A percentile compares a stretch with the other conserved stretches of the same genome.
Conservation (phyloP, 495 filamentous ascomycete genomes). For the Filosporella fistucella region DNA sequence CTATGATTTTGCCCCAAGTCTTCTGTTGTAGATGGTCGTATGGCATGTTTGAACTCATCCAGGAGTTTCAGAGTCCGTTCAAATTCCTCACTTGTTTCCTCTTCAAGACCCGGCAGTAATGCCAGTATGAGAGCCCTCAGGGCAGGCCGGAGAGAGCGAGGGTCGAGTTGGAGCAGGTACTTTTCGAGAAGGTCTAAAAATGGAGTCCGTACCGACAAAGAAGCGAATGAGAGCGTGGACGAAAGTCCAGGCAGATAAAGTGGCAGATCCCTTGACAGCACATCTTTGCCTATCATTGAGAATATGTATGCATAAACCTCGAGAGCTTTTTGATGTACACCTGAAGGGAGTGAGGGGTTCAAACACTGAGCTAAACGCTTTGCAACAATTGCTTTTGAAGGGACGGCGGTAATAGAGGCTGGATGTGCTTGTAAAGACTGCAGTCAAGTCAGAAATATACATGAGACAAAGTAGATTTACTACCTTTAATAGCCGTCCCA, state of each 20-base stretch:
- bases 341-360: conserved; percentile 87
- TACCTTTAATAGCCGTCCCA: conserved; percentile 88
- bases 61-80: conserved; percentile 77
- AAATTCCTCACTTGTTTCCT: conserved; percentile 96
- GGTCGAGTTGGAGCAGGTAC: conserved; percentile 67
- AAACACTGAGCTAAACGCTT: conserved; percentile 93
- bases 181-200: conserved; percentile 82
- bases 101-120: conserved; percentile 85
- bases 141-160: conserved; percentile 70
- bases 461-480: conserved; percentile 6
- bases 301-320: conserved; percentile 94
- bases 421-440: conserved; percentile 89
- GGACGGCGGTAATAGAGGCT: conserved; percentile 60
- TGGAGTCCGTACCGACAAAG: conserved; percentile 76
- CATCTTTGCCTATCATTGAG: conserved; percentile 65
- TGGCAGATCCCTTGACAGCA: conserved; percentile 72
- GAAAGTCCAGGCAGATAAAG: conserved; percentile 88
- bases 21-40: conserved; percentile 36
- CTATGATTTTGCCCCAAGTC: conserved; percentile 47
- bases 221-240: conserved; percentile 87
- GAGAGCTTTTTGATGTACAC: conserved; percentile 96
- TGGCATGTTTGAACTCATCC: conserved; percentile 68
- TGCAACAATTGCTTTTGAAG: conserved; percentile 78
- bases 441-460: conserved; percentile 8
- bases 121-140: conserved; percentile 84